Evolutionary conservation across 495 filamentous ascomycete genomes (phyloP), one percentile per base, ranked within the genome.

Genomic region (Margaritispora aquatica): DNA sequence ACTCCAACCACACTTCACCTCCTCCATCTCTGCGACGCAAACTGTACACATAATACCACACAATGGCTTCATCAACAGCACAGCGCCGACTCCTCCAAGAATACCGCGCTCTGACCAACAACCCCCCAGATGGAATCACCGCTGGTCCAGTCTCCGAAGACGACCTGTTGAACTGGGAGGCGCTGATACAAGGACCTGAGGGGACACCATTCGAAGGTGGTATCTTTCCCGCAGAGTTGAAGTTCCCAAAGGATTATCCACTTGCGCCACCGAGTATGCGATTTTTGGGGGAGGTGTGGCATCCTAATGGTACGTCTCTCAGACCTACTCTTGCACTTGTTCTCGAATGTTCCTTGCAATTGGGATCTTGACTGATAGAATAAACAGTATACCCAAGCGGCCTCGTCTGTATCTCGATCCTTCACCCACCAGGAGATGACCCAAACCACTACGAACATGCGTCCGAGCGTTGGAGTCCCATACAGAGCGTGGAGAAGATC

Each of bases 401-500:
- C 59, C 77, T 87, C 20, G 94, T 99, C 59, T 99, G 94, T 74
- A 99, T 99, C 61, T 94, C 89, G 15, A 99, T 99, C 77, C 84
- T 99, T 10, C 94, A 99, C 75, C 87, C 95, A 3, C 94, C 94
- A n/a, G 92, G 92, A 63, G 95, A 99, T 70, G 94, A 99, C 73
- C 92, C 94, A 61, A 96, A 96, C 72, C 95, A 97, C 72, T 99
- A 99, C 77, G 94, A 99, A 74, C 88, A 93, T 65, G 95, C 95
- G 22, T 88, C 84, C 20, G 94, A 99, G 77, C 82, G 94, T 51
- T 99, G 94, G 94, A 88, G 84, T 44, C 94, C 94, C 44, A 96
- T 99, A 47, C 94, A 97, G 75, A 90, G 86, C 58, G 92, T 97
- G 63, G 95, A 97, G 80, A 97, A 97, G 83, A 99, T 99, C 56